Percentiles rank a stretch among this genome's conserved stretches.
Evolutionary conservation across 2,329 filamentous ascomycete genomes (phyloP).

Genomic region (Sporothrix pseudoabietina): DNA sequence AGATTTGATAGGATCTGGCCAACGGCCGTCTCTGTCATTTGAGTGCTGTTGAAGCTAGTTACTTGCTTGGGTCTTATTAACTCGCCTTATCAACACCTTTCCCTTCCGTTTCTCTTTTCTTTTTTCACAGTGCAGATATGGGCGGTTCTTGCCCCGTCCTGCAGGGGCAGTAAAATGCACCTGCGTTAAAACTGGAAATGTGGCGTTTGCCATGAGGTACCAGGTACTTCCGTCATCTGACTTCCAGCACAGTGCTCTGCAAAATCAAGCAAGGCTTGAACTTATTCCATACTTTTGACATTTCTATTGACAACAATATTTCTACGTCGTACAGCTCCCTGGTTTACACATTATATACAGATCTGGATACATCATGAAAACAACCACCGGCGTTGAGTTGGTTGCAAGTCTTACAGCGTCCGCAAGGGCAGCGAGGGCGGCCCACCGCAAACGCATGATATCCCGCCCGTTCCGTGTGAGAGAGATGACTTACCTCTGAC

Average conservation of each 20-base stretch:
- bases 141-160: slow-evolving; percentile 11
- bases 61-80: background rate
- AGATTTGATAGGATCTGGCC: background rate
- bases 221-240: slow-evolving; percentile 3
- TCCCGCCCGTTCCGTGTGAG: slow-evolving; percentile 20
- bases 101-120: background rate
- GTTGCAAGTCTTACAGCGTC: background rate
- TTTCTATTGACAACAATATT: background rate
- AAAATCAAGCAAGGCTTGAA: background rate
- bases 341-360: background rate
- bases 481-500: slow-evolving; percentile 10
- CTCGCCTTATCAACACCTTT: background rate
- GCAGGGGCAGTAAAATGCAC: slow-evolving; percentile 13
- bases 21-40: background rate
- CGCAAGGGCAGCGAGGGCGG: slow-evolving; percentile 6
- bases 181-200: slow-evolving; percentile 24
- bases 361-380: too few species aligned
- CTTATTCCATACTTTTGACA: background rate
- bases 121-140: background rate
- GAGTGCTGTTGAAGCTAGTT: background rate
- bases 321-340: background rate
- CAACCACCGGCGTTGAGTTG: background rate
- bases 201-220: slow-evolving; percentile 25
- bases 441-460: slow-evolving; percentile 15
- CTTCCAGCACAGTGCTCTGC: background rate